Conservation (phyloP, 2,329 filamentous ascomycete species). For the Stachybotrys elegans region DNA sequence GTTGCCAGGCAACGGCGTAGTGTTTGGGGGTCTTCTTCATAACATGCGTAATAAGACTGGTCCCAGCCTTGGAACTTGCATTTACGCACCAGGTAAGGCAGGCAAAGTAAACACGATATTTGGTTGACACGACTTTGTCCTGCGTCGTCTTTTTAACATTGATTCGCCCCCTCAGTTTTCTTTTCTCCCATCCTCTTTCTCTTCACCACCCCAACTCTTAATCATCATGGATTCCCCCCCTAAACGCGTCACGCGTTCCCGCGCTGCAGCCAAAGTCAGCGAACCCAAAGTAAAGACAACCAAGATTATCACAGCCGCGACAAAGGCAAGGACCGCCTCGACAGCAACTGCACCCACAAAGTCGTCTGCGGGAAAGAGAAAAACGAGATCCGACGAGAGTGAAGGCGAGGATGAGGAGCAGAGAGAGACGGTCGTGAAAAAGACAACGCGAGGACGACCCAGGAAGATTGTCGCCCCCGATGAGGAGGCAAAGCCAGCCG, state of each 20-base stretch:
- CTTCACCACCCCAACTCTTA: constrained; percentile 8
- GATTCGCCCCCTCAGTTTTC: no score
- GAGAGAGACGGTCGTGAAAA: constrained; percentile 24
- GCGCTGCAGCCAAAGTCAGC: constrained; percentile 36
- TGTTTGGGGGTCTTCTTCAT: no score
- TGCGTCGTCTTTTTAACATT: no score
- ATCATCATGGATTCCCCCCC: constrained; percentile 52
- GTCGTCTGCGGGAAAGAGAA: constrained; percentile 37
- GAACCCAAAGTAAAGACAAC: constrained; percentile 34
- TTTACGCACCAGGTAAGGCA: no score
- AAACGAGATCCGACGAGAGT: constrained; percentile 48
- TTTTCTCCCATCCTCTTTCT: constrained; percentile 8
- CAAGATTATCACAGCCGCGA: constrained; percentile 43
- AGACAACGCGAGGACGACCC: constrained; percentile 34
- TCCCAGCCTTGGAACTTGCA: no score
- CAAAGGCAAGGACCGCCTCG: constrained; percentile 38
- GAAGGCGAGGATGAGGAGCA: constrained; percentile 40
- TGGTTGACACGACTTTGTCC: no score
- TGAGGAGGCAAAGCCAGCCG: constrained; percentile 7
- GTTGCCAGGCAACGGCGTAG: no score
- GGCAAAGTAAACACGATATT: no score
- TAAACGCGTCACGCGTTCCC: constrained; percentile 52
- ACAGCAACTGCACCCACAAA: constrained; percentile 25
- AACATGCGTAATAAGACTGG: no score
- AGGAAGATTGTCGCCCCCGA: constrained; percentile 34